Conservation (phyloP, 2,329 filamentous ascomycete genomes). For the Alternaria brassicicola region DNA sequence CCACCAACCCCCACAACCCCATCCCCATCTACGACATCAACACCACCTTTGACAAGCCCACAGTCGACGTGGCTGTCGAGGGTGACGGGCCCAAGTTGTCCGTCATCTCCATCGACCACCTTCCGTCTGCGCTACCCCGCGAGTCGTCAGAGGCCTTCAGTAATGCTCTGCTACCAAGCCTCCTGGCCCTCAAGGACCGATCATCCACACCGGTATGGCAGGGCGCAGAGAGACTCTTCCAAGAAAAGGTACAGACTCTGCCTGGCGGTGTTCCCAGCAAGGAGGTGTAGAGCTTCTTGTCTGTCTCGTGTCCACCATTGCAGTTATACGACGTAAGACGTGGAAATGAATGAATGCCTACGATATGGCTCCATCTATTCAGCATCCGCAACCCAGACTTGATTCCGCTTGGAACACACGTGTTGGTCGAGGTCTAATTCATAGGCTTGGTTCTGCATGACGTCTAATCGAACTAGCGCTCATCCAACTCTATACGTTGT, state of each 20-base stretch:
- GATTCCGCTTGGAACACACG: no score
- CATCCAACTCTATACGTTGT: no score
- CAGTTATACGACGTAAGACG: background rate
- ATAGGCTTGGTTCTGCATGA: no score
- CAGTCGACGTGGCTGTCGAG: conserved; percentile 71
- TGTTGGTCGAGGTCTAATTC: no score
- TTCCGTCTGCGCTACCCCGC: conserved; percentile 72
- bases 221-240: conserved; percentile 81
- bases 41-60: conserved; percentile 89
- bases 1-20: conserved; percentile 72
- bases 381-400: no score
- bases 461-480: no score
- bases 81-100: conserved; percentile 66
- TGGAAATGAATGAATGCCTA: background rate
- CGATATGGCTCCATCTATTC: background rate
- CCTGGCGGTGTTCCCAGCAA: conserved; percentile 55
- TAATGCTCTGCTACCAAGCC: conserved; percentile 74
- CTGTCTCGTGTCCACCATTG: background rate
- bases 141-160: conserved; percentile 89
- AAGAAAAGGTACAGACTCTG: conserved; percentile 77
- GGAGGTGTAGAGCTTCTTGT: conserved; percentile 26
- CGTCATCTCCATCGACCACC: conserved; percentile 70
- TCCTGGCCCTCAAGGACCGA: conserved; percentile 79
- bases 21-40: conserved; percentile 83
- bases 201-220: conserved; percentile 78